Conservation (phyloP, 305 asterid genomes). For the Solanum hybrid region DNA sequence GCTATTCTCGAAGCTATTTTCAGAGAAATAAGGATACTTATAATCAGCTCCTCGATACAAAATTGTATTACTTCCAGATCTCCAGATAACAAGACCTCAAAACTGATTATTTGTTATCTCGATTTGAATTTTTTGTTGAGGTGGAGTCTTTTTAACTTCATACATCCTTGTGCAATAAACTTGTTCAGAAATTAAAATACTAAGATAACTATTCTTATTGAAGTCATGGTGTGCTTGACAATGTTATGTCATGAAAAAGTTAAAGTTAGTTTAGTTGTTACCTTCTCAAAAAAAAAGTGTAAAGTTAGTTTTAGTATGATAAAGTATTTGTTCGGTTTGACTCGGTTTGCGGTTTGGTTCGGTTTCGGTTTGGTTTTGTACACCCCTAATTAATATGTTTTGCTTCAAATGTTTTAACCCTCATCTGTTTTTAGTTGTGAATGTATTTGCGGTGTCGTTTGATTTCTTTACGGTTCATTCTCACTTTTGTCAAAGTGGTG, state of each 20-base stretch:
- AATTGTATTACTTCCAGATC: conserved; percentile 80
- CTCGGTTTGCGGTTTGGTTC: too few species aligned
- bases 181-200: not conserved
- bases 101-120: not conserved
- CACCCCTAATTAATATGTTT: not conserved
- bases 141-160: not conserved
- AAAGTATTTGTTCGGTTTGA: not conserved
- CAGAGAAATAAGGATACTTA: conserved; percentile 79
- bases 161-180: not conserved
- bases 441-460: not conserved
- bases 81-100: conserved; percentile 87
- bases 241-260: not conserved
- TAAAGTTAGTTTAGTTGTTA: not conserved
- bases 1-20: conserved; percentile 14
- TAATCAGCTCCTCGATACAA: conserved; percentile 79
- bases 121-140: not conserved
- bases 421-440: not conserved
- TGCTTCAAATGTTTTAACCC: not conserved
- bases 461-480: not conserved
- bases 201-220: not conserved
- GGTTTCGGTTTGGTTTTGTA: too few species aligned
- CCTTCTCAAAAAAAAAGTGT: not conserved
- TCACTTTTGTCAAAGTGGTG: not conserved
- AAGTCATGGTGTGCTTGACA: not conserved
- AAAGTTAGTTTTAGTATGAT: not conserved